Evolutionary conservation across 2,329 filamentous ascomycete genomes (phyloP).

Genomic region (Trichoderma brevicompactum): DNA sequence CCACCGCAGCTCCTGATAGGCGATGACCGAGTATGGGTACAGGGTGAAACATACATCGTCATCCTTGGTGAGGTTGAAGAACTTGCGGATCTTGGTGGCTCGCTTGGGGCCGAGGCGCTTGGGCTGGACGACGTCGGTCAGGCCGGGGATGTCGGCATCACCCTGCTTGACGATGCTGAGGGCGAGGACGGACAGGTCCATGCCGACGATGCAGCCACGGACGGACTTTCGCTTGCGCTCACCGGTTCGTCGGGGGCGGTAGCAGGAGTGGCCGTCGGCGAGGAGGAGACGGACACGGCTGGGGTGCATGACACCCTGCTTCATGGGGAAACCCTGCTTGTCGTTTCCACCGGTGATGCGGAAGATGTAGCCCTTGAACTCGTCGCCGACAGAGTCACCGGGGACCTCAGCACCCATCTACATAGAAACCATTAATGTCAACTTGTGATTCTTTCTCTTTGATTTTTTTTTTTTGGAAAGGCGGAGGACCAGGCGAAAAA

Average conservation of each 20-base stretch:
- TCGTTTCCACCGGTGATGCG: constrained; percentile 99
- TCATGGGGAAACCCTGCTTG: constrained; percentile 99
- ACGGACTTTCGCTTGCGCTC: constrained; percentile 99
- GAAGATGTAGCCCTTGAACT: constrained; percentile 99
- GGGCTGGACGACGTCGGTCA: constrained; percentile 97
- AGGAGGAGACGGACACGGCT: constrained; percentile 98
- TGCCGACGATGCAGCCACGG: constrained; percentile 97
- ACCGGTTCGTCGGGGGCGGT: constrained; percentile 94
- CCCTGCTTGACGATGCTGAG: constrained; percentile 98
- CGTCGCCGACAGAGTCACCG: constrained; percentile 93
- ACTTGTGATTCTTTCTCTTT: background rate
- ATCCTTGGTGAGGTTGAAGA: constrained; percentile 99
- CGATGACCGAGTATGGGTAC: constrained; percentile 65
- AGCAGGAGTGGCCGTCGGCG: constrained; percentile 96
- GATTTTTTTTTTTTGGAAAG: background rate
- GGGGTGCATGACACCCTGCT: constrained; percentile 99
- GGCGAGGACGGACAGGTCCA: constrained; percentile 93
- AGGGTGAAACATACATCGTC: constrained; percentile 89
- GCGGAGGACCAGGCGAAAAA: background rate
- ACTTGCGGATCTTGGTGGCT: constrained; percentile 99
- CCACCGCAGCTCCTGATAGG: constrained; percentile 65
- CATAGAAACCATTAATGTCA: constrained; percentile 32
- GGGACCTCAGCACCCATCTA: constrained; percentile 90
- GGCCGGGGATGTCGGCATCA: constrained; percentile 87
- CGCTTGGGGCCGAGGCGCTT: constrained; percentile 99